Base-by-base conservation (phyloP, 495 filamentous ascomycete genomes). In the Aspergillus affinis region DNA sequence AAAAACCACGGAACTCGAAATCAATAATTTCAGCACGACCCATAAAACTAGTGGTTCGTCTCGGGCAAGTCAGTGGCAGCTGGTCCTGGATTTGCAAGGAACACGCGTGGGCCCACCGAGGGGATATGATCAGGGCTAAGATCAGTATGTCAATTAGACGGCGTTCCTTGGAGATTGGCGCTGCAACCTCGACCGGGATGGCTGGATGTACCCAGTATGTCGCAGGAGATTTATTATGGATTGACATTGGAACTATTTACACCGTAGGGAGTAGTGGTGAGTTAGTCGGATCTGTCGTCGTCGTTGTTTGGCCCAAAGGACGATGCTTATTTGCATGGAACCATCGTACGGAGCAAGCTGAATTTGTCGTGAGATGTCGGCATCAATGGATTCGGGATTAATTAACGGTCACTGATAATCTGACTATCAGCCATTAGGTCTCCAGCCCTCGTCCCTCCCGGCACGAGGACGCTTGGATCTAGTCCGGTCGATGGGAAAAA, bases 41-140 rank as follows among this genome's bases (percentile, higher is more conserved):
- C 61, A 59, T 52, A 60, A 56, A 26, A 60, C 57, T 59, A 64
- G 61, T 60, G 57, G 61, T 64, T 64, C 53, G 45, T 64, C 48
- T 53, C 45, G 23, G 23, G 23, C 23, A 26, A 56, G 45, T 57
- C 48, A 44, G 15, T 57, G 54, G 56, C 56, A 63, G 36, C 30
- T 32, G 30, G 29, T 20, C 15, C 15, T 47, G 57, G 47, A 62
- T 63, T 63, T 59, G 61, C 53, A 60, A 59, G 53, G 51, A 60
- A 51, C 26, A 54, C 61, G 56, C 57, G 61, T 63, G 57, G 57
- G 57, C 19, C 61, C 55, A 21, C 30, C 10, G 36, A 45, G 19
- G 50, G 26, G 54, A 65, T 55, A 50, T 54, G n/a, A 4, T 32
- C 30, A 7, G 30, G 6, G 10, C 30, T 15, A 18, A 46, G 13